Percentiles rank a stretch among this genome's conserved stretches.
These are phyloP conservation scores for Evernia prunastri DNA, from an alignment of 495 filamentous ascomycete genomes.

Conservation along the genomic window DNA sequence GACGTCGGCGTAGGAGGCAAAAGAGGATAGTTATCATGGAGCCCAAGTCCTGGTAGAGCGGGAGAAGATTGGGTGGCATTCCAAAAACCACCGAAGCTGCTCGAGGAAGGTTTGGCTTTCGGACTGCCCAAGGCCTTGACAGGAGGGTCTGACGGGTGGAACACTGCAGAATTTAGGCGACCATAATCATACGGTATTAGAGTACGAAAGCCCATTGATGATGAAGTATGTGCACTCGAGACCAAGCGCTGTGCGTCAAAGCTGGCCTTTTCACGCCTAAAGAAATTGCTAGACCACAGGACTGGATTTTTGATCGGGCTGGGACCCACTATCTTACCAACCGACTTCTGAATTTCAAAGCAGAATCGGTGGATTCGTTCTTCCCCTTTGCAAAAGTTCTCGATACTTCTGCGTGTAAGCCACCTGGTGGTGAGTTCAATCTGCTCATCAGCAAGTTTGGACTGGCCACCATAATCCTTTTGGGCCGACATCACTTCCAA, in stretches of 20 bases:
- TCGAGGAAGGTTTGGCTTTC: constrained; percentile 6
- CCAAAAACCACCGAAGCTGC: constrained; percentile 14
- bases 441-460: constrained; percentile 95
- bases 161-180: background rate
- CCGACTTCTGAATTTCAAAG: constrained; percentile 80
- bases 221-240: background rate
- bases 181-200: background rate
- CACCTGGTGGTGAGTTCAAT: constrained; percentile 79
- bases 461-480: constrained; percentile 79
- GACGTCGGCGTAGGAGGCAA: constrained; percentile 19
- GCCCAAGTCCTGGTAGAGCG: background rate
- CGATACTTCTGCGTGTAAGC: constrained; percentile 72
- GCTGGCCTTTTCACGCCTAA: constrained; percentile 65
- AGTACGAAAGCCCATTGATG: background rate
- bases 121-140: background rate
- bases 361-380: constrained; percentile 93
- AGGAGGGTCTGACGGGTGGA: constrained; percentile 4
- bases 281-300: constrained; percentile 87
- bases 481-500: constrained; percentile 80
- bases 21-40: background rate
- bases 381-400: constrained; percentile 93
- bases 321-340: constrained; percentile 80
- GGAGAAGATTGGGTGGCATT: constrained; percentile 9
- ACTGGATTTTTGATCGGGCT: constrained; percentile 82
- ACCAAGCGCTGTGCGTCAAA: constrained; percentile 58